A percentile compares a stretch with the other conserved stretches of the same genome.
phyloP scores from a whole-genome alignment of 2,329 filamentous ascomycete species.

The Cytospora leucostoma region DNA sequence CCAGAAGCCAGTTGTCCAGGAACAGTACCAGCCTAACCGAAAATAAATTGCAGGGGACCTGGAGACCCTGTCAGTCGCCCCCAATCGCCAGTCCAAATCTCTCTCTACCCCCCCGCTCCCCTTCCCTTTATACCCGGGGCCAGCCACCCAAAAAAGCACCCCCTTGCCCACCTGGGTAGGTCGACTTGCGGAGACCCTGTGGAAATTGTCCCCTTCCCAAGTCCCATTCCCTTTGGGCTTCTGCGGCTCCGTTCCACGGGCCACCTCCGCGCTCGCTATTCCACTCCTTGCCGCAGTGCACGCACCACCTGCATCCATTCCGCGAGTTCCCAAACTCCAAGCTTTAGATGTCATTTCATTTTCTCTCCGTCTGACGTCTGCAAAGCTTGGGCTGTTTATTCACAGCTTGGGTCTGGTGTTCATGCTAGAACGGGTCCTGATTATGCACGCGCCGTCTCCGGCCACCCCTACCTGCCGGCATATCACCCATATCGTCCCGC shows the following conservation, averaged over 20 bases:
- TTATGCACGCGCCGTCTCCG: slow-evolving; percentile 23
- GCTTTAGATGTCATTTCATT: slow-evolving; percentile 20
- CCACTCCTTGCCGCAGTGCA: slow-evolving; percentile 2
- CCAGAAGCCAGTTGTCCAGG: background rate
- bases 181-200: background rate
- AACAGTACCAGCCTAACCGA: background rate
- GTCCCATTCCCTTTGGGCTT: slow-evolving; percentile 9
- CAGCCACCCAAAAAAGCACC: background rate
- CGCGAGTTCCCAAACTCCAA: slow-evolving; percentile 12
- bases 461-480: background rate
- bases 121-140: background rate
- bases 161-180: slow-evolving; percentile 8
- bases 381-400: slow-evolving; percentile 13
- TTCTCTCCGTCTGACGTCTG: slow-evolving; percentile 4
- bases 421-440: slow-evolving; percentile 23
- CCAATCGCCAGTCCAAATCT: background rate
- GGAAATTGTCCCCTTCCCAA: slow-evolving; percentile 11
- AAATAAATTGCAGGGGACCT: slow-evolving; percentile 1
- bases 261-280: background rate
- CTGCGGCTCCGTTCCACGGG: slow-evolving; percentile 12
- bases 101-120: too few relatives aligned
- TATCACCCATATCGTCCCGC: slow-evolving; percentile 25
- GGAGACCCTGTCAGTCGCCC: too few relatives aligned
- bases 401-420: slow-evolving; percentile 14
- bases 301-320: slow-evolving; percentile 12